These are phyloP conservation scores for Mycena sp. DNA, from an alignment of 1,284 basidiomycete species.

Conservation along the genomic window DNA sequence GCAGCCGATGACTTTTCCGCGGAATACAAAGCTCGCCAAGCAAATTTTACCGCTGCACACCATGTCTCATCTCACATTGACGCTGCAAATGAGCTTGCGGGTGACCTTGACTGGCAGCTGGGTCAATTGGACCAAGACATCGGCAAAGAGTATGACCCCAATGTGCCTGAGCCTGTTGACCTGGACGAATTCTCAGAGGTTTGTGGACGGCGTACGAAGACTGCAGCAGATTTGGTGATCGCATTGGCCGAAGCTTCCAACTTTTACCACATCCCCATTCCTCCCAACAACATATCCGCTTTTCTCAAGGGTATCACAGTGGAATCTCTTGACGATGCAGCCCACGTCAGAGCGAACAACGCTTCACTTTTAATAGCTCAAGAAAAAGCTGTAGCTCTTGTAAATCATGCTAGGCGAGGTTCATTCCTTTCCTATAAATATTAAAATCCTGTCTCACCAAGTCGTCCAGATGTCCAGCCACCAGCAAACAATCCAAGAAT, in stretches of 20 bases:
- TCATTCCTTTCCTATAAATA: no score
- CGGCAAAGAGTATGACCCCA: not conserved
- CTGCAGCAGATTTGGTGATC: not conserved
- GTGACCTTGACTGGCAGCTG: constrained; percentile 17
- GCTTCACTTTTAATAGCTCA: constrained; percentile 4
- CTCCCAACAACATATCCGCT: not conserved
- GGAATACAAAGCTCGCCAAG: constrained; percentile 2
- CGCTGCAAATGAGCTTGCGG: not conserved
- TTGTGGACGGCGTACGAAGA: not conserved
- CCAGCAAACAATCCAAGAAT: no score
- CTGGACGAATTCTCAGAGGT: constrained; percentile 1
- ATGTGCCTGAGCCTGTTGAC: not conserved
- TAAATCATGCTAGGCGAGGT: not conserved
- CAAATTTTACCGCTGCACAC: not conserved
- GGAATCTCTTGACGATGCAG: not conserved
- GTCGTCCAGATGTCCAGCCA: no score
- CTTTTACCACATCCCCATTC: not conserved
- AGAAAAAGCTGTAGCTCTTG: constrained; percentile 1
- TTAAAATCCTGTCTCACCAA: no score
- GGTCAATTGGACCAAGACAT: constrained; percentile 9
- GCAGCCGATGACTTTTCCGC: constrained; percentile 20
- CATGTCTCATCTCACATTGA: not conserved
- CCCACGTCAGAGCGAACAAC: not conserved
- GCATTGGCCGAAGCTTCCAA: constrained; percentile 2
- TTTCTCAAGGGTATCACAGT: not conserved